A percentile compares a stretch with the other conserved stretches of the same genome.
Conservation (phyloP, 1,284 basidiomycete species). For the Austroboletus niveus region DNA sequence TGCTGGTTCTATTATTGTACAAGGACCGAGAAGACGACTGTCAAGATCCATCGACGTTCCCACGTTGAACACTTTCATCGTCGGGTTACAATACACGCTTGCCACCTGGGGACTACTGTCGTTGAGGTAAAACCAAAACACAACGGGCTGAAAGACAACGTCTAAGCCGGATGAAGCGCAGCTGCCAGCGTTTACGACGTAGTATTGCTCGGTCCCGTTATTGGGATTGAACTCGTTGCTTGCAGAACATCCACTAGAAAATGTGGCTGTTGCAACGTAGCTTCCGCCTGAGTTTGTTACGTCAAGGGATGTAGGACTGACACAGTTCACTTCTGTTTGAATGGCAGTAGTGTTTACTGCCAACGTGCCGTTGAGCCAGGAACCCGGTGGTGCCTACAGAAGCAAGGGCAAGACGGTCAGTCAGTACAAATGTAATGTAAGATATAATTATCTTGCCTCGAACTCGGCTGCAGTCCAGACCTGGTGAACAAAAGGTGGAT, state of each 20-base stretch:
- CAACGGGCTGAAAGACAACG: slow-evolving; percentile 50
- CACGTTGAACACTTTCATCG: slow-evolving; percentile 44
- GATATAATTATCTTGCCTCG: slow-evolving; percentile 31
- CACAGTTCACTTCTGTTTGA: slow-evolving; percentile 47
- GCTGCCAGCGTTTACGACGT: slow-evolving; percentile 41
- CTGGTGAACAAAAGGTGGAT: slow-evolving; percentile 51
- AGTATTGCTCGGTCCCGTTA: slow-evolving; percentile 46
- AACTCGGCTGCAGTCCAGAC: slow-evolving; percentile 54
- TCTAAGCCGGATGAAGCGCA: slow-evolving; percentile 35
- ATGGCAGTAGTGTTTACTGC: slow-evolving; percentile 53
- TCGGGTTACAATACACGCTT: slow-evolving; percentile 56
- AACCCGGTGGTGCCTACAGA: slow-evolving; percentile 35
- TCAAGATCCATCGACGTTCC: slow-evolving; percentile 44
- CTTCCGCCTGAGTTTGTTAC: slow-evolving; percentile 23
- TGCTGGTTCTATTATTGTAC: slow-evolving; percentile 32
- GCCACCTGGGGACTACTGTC: slow-evolving; percentile 38
- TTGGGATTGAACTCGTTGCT: slow-evolving; percentile 38
- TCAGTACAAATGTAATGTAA: background rate
- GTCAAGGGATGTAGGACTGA: slow-evolving; percentile 35
- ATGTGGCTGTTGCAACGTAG: slow-evolving; percentile 41
- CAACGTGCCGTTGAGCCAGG: slow-evolving; percentile 51
- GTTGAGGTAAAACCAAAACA: slow-evolving; percentile 59
- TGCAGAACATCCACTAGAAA: slow-evolving; percentile 43
- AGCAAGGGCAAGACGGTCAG: background rate
- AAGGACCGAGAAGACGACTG: slow-evolving; percentile 39